Evolutionary conservation across 2,329 filamentous ascomycete genomes (phyloP).

Genomic region (Alternaria infectoria): DNA sequence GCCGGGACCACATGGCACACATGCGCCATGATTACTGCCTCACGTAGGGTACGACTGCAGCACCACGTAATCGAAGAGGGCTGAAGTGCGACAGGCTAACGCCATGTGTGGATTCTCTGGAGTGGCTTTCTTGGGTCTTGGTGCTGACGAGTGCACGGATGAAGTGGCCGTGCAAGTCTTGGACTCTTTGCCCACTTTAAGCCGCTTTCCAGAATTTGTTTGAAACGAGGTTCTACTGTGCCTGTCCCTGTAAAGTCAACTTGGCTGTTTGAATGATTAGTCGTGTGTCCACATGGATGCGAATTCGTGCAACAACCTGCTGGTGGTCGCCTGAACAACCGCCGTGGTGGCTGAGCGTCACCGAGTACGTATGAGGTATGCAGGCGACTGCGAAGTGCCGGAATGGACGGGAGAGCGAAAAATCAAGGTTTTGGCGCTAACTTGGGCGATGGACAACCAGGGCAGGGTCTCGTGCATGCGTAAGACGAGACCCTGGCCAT

Average conservation of each 20-base stretch:
- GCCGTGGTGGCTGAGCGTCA: not conserved
- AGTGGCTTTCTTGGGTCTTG: conserved; percentile 7
- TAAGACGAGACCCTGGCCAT: conserved; percentile 4
- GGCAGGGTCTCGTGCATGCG: conserved; percentile 10
- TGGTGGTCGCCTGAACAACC: not conserved
- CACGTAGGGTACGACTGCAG: conserved; percentile 17
- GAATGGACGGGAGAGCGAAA: conserved; percentile 3
- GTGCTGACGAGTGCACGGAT: not conserved
- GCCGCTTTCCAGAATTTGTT: conserved; percentile 6
- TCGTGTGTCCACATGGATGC: not conserved
- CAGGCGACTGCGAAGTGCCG: conserved; percentile 5
- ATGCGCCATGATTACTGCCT: conserved; percentile 5
- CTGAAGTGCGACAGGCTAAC: conserved; percentile 8
- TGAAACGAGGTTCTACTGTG: conserved; percentile 6
- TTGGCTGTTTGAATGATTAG: not conserved
- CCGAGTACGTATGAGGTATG: not conserved
- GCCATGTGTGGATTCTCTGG: conserved; percentile 4
- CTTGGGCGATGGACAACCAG: conserved; percentile 7
- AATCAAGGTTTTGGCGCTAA: conserved; percentile 9
- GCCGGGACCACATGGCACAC: conserved; percentile 5
- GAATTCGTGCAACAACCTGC: not conserved
- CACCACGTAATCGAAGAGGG: conserved; percentile 24
- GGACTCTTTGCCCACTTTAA: not conserved
- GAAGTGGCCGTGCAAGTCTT: conserved; percentile 1
- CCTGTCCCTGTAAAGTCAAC: conserved; percentile 3